Evolutionary conservation across 2,329 filamentous ascomycete genomes (phyloP), one percentile per base, ranked within the genome.

Genomic region (Xylaria digitata): DNA sequence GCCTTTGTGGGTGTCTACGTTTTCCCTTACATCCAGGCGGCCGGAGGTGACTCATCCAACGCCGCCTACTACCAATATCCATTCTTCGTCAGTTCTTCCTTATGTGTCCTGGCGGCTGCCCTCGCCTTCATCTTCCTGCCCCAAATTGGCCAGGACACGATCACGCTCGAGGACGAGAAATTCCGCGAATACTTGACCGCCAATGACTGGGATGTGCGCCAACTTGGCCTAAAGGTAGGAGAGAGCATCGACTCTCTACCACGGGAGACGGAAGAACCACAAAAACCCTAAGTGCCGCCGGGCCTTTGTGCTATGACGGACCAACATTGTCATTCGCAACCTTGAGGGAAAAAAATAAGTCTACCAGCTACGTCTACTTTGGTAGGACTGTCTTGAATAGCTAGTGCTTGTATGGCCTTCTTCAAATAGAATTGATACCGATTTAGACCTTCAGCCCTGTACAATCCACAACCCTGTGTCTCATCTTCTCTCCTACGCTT

Each of bases 1-100:
- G 94, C 93, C 2, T 97, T 97, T 73, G 88, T 96, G 8, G 94
- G 94, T 9, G 93, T 91, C 0, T 94, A 92, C 73, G 89, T 96
- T 13, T 93, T 96, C 75, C 90, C 91, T 0, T 87, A 93, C 66
- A 90, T 94, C 63, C 84, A 88, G 57, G 85, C 85, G 0, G 89
- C 87, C 0, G 89, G 87, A 8, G 84, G 84, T 61, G 58, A 42
- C 13, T n/a, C 57, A 0, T 82, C 85, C 60, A 79, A 80, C 0
- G 80, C 86, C 21, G 84, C 87, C 21, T 84, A 85, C 5, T 92
- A 92, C 0, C 93, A 97, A 76, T 93, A 96, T 72, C 94, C 94
- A 0, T 97, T 97, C 81, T 97, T 89, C 78, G 92, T 97, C n/a
- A 90, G 90, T 1, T 91, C 90, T 45, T 83, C 87, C 26, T 79